Base-by-base conservation (phyloP, 176 grass and related monocot species). In the Rhipidocladum racemiflorum region DNA sequence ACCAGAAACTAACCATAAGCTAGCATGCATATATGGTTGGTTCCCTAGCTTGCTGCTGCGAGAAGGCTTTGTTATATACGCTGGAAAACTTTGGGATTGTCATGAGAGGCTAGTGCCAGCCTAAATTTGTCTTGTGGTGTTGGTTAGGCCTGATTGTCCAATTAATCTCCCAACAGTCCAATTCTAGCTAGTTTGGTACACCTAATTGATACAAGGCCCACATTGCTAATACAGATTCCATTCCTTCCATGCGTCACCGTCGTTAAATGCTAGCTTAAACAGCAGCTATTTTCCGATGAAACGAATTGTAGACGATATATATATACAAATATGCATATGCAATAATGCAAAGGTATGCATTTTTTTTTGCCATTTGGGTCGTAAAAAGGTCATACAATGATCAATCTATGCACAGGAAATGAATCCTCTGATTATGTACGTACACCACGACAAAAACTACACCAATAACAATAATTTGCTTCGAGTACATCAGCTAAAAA, bases 401-500 rank as follows among this genome's bases (percentile, higher is more conserved):
- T 72, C 61, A 24, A 65, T 56, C n/a, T 82, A 70, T 73, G 69
- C 63, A 68, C 69, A 80, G 20, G 61, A 51, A 60, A 83, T 25
- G 60, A 74, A 74, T 83, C 23, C 32, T 32, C 2, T 16, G 65
- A 25, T 61, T 80, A 76, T 46, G 54, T 54, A 85, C 15, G 72
- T 79, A 43, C 78, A 71, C 49, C 38, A 29, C 10, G 16, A 62
- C 83, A 73, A 76, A 70, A 53, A 50, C 44, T 65, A 68, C 9
- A 85, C 35, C 13, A 75, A 61, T 39, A 45, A 72, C 53, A 89
- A 62, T 39, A 74, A 79, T 66, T 77, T 86, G 50, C 18, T 72
- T 30, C 54, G 65, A 88, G 85, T 80, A 68, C 65, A 81, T 82
- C 39, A 66, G 79, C 79, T 90, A 79, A 86, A 79, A 62, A 87